phyloP scores from a whole-genome alignment of 192 early-diverging fungal species.

The Linnemannia exigua region DNA sequence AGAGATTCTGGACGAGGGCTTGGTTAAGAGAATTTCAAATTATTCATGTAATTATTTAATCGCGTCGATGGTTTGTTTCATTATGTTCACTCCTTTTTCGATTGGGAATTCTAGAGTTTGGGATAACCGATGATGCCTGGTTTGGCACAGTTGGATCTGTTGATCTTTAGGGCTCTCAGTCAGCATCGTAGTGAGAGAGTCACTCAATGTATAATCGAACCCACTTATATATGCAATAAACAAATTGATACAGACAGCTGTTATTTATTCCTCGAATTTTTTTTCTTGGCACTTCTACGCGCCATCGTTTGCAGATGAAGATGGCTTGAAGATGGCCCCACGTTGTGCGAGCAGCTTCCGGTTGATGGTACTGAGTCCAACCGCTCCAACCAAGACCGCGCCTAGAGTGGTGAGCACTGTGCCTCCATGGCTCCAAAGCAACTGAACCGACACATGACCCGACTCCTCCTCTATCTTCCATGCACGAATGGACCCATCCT shows the following conservation, averaged over 20 bases:
- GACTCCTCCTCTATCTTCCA: not conserved
- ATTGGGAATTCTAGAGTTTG: slow-evolving; percentile 26
- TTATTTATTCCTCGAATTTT: not conserved
- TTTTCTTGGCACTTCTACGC: not conserved
- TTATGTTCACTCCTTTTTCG: not conserved
- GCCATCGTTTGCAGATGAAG: not conserved
- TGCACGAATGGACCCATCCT: not conserved
- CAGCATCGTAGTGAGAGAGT: not conserved
- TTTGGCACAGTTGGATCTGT: slow-evolving; percentile 35
- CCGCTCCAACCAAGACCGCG: not conserved
- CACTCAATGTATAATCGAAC: no score
- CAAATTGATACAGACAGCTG: no score
- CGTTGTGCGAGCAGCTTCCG: not conserved
- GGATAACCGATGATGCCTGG: slow-evolving; percentile 43
- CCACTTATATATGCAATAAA: not conserved
- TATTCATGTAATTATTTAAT: not conserved
- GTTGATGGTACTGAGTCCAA: not conserved
- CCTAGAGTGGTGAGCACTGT: not conserved
- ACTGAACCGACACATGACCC: not conserved
- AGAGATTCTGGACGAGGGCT: slow-evolving; percentile 45
- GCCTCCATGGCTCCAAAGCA: not conserved
- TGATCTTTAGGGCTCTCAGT: slow-evolving; percentile 29
- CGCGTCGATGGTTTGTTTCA: not conserved
- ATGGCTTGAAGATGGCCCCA: not conserved
- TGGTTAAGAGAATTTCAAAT: slow-evolving; percentile 19